Evolutionary conservation across 2,329 filamentous ascomycete genomes (phyloP).

Genomic region (Xylaria sp.): DNA sequence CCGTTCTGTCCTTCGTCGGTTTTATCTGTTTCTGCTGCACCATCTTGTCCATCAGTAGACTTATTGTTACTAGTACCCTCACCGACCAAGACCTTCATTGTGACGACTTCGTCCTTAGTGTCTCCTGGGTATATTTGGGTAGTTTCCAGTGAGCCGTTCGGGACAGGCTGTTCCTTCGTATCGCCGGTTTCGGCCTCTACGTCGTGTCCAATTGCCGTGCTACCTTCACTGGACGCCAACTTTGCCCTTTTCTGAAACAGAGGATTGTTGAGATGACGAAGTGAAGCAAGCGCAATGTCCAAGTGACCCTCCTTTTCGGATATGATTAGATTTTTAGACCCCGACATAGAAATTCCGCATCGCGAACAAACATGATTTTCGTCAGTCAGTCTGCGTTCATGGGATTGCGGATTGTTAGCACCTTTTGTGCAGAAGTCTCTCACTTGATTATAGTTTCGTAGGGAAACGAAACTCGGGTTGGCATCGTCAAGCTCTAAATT

Average conservation of each 20-base stretch:
- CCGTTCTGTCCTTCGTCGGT: neutral
- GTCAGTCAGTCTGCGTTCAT: neutral
- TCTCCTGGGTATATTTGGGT: no score
- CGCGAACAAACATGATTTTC: slow-evolving; percentile 4
- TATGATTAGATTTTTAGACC: neutral
- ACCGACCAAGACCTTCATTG: neutral
- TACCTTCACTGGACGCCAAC: neutral
- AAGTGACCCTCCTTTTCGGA: slow-evolving; percentile 9
- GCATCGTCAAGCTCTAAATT: neutral
- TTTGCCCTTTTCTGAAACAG: slow-evolving; percentile 8
- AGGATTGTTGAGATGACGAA: slow-evolving; percentile 8
- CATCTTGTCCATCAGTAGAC: neutral
- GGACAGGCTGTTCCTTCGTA: neutral
- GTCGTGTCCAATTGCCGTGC: neutral
- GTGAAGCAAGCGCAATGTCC: neutral
- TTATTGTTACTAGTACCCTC: neutral
- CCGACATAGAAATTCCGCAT: neutral
- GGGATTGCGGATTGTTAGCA: neutral
- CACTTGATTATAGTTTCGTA: slow-evolving; percentile 11
- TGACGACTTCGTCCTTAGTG: neutral
- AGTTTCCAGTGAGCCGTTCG: no score
- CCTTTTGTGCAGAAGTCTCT: slow-evolving; percentile 2
- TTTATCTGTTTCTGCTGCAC: neutral
- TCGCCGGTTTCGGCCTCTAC: neutral
- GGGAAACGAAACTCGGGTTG: neutral